Evolutionary conservation across 805 yeast genomes (phyloP).

Genomic region (Saccharomycopsis sp.): DNA sequence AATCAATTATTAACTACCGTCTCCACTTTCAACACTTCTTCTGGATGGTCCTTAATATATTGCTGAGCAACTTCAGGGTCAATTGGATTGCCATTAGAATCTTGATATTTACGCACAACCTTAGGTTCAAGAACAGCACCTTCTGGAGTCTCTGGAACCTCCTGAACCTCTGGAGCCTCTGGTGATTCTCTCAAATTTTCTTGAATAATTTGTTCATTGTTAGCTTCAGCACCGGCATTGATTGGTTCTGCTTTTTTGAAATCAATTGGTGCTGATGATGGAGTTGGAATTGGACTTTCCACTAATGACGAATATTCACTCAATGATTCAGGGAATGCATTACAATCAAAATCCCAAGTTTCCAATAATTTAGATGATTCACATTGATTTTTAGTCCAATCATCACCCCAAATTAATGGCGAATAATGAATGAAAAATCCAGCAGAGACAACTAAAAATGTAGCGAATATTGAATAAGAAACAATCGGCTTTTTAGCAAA

Average conservation of each 20-base stretch:
- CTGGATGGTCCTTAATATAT: conserved; percentile 20
- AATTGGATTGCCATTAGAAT: conserved; percentile 32
- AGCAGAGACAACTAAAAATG: conserved; percentile 43
- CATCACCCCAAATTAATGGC: conserved; percentile 69
- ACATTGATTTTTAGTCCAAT: conserved; percentile 74
- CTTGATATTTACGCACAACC: conserved; percentile 28
- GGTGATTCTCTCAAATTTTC: conserved; percentile 7
- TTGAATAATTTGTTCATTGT: conserved; percentile 10
- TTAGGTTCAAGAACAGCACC: conserved; percentile 25
- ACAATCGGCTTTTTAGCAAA: conserved; percentile 36
- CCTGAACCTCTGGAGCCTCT: conserved; percentile 24
- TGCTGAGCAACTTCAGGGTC: conserved; percentile 29
- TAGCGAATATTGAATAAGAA: conserved; percentile 39
- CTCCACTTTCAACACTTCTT: conserved; percentile 21
- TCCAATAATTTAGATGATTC: conserved; percentile 47
- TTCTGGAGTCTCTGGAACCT: too few species aligned
- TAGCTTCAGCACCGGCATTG: conserved; percentile 4
- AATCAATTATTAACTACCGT: conserved; percentile 7
- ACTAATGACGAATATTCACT: conserved; percentile 25
- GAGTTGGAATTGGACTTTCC: neutral
- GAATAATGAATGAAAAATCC: conserved; percentile 55
- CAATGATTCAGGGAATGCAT: conserved; percentile 25
- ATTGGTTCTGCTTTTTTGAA: conserved; percentile 2
- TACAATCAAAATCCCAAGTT: conserved; percentile 90
- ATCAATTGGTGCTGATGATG: neutral